phyloP scores from a whole-genome alignment of 1,139 yeast species.

The Spathaspora sp. region DNA sequence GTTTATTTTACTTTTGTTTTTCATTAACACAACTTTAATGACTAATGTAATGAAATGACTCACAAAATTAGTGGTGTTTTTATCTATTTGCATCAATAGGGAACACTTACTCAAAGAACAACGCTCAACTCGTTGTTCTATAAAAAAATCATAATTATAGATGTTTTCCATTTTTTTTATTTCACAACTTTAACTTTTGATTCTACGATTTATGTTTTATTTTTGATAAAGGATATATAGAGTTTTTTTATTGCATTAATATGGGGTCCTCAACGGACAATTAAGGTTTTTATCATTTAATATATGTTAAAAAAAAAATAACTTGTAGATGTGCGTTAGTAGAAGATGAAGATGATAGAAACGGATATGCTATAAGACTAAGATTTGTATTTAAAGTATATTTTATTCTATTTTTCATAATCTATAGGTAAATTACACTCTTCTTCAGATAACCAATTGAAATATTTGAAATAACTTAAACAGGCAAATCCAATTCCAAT shows the following conservation, averaged over 20 bases:
- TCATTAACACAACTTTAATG: slow-evolving; percentile 20
- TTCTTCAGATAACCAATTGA: slow-evolving; percentile 4
- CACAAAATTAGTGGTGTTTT: slow-evolving; percentile 15
- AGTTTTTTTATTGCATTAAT: slow-evolving; percentile 46
- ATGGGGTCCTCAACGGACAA: slow-evolving; percentile 57
- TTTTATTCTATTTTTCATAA: slow-evolving; percentile 5
- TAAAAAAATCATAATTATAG: slow-evolving; percentile 4
- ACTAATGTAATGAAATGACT: slow-evolving; percentile 51
- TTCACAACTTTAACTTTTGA: slow-evolving; percentile 13
- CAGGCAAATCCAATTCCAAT: slow-evolving; percentile 32
- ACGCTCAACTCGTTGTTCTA: slow-evolving; percentile 56
- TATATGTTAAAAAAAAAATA: slow-evolving; percentile 2
- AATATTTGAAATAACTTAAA: slow-evolving; percentile 38
- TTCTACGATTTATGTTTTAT: slow-evolving; percentile 20
- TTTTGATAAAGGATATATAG: slow-evolving; percentile 36
- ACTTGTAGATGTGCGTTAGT: too few species aligned
- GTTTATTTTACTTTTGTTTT: slow-evolving; percentile 4
- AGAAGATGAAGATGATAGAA: too few species aligned
- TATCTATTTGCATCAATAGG: slow-evolving; percentile 1
- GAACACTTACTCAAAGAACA: slow-evolving; percentile 18
- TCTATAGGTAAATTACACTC: slow-evolving; percentile 7
- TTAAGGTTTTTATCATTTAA: slow-evolving; percentile 20
- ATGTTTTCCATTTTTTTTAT: slow-evolving; percentile 13
- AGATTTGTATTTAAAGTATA: too few species aligned
- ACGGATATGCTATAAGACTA: too few species aligned